phyloP scores from a whole-genome alignment of 805 yeast genomes.

The Clavispora fructus region DNA sequence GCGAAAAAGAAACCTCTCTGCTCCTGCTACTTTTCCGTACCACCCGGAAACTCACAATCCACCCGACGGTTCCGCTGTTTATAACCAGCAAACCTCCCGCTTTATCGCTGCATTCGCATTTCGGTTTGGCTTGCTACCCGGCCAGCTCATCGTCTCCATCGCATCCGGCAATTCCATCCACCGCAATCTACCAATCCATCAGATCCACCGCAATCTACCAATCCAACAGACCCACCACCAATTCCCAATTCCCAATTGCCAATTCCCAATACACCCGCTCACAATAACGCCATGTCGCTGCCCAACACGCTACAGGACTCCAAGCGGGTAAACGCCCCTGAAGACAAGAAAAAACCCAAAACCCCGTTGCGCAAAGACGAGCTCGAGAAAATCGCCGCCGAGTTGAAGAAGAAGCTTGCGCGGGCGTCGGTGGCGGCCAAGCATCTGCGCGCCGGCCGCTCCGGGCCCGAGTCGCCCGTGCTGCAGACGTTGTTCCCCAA shows the following conservation, averaged over 20 bases:
- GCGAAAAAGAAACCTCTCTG: background rate
- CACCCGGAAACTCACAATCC: background rate
- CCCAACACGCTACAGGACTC: conserved; percentile 20
- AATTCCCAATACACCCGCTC: too few relatives aligned
- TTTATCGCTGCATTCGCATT: too few relatives aligned
- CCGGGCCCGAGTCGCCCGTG: conserved; percentile 18
- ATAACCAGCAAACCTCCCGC: too few relatives aligned
- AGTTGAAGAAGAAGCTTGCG: conserved; percentile 36
- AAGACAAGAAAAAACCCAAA: conserved; percentile 17
- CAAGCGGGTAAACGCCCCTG: conserved; percentile 14
- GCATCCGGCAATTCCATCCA: too few relatives aligned
- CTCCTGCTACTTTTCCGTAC: background rate
- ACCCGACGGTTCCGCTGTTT: background rate
- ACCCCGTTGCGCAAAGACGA: conserved; percentile 40
- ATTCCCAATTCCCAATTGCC: too few relatives aligned
- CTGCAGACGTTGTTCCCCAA: conserved; percentile 13
- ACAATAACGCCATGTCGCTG: background rate
- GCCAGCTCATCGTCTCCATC: too few relatives aligned
- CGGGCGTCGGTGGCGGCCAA: conserved; percentile 43
- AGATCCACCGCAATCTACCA: too few relatives aligned
- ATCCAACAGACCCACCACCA: too few relatives aligned
- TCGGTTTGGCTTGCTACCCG: too few relatives aligned
- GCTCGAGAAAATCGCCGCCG: conserved; percentile 39
- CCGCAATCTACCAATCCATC: too few relatives aligned
- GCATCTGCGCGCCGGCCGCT: conserved; percentile 18